Evolutionary conservation across 2,329 filamentous ascomycete species (phyloP).

Genomic region (Akanthomyces dipterigenus): DNA sequence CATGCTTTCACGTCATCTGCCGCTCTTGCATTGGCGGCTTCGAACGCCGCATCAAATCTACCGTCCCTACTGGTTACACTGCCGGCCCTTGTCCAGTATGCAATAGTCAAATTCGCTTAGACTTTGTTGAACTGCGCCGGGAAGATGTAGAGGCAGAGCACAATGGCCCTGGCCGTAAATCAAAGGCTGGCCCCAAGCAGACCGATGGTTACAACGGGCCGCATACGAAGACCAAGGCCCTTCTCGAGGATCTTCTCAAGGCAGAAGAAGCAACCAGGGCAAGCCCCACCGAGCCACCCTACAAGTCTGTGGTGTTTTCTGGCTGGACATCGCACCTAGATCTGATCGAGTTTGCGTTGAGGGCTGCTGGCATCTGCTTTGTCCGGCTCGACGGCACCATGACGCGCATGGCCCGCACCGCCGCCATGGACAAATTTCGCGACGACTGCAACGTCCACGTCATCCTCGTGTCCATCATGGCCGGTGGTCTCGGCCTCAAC

Average conservation of each 20-base stretch:
- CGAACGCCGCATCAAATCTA: conserved; percentile 42
- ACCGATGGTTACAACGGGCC: conserved; percentile 72
- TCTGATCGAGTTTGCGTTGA: conserved; percentile 77
- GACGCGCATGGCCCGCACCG: conserved; percentile 64
- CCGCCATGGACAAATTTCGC: conserved; percentile 71
- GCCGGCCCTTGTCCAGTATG: conserved; percentile 62
- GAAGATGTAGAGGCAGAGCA: conserved; percentile 52
- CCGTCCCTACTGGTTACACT: conserved; percentile 29
- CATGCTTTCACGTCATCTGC: conserved; percentile 84
- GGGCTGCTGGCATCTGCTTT: conserved; percentile 58
- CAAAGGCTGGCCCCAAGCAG: conserved; percentile 40
- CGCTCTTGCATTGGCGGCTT: conserved; percentile 60
- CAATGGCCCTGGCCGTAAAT: conserved; percentile 36
- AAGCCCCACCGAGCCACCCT: conserved; percentile 60
- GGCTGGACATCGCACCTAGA: conserved; percentile 95
- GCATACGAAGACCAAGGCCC: conserved; percentile 82
- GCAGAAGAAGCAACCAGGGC: conserved; percentile 56
- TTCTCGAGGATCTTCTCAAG: conserved; percentile 66
- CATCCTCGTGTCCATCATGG: conserved; percentile 86
- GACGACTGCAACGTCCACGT: conserved; percentile 65
- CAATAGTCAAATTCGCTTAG: conserved; percentile 52
- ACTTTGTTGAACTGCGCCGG: conserved; percentile 63
- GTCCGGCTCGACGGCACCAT: conserved; percentile 88
- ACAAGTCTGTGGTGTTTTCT: conserved; percentile 92
- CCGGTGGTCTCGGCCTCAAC: conserved; percentile 87